These are phyloP conservation scores for Wickerhamomyces ciferrii DNA, from an alignment of 805 yeast genomes.

Conservation along the genomic window DNA sequence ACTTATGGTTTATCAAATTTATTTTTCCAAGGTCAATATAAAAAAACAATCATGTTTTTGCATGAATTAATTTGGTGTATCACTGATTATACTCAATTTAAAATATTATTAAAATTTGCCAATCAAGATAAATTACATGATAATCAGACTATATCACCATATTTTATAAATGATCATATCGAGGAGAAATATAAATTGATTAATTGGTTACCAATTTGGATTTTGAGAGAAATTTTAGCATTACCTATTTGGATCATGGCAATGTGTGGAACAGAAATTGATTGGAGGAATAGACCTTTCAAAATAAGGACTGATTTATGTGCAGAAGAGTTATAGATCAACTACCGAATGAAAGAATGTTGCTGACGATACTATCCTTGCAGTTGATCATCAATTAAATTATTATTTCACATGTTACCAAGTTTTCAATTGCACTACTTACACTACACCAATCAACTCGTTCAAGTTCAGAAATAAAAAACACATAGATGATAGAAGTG, in stretches of 20 bases:
- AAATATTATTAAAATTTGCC: constrained; percentile 30
- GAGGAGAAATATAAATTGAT: constrained; percentile 13
- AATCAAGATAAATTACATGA: constrained; percentile 12
- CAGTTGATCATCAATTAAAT: no score
- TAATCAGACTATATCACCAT: constrained; percentile 15
- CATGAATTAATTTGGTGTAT: constrained; percentile 62
- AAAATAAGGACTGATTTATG: constrained; percentile 66
- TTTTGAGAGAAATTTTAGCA: constrained; percentile 65
- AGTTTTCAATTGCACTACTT: no score
- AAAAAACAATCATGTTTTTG: constrained; percentile 32
- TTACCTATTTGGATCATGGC: constrained; percentile 82
- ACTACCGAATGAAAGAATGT: no score
- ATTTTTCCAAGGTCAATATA: constrained; percentile 30
- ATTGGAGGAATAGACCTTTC: constrained; percentile 79
- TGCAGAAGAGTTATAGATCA: constrained; percentile 52
- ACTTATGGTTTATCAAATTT: constrained; percentile 49
- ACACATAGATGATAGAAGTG: not conserved
- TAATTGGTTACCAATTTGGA: constrained; percentile 46
- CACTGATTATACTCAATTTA: constrained; percentile 58
- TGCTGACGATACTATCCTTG: no score
- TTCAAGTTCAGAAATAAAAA: no score
- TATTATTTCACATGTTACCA: no score
- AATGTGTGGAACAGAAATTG: constrained; percentile 68
- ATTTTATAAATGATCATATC: constrained; percentile 21
- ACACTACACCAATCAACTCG: no score